Percentiles rank a stretch among this genome's conserved stretches.
Evolutionary conservation across 2,329 filamentous ascomycete genomes (phyloP).

Genomic region (Calonectria ilicicola): DNA sequence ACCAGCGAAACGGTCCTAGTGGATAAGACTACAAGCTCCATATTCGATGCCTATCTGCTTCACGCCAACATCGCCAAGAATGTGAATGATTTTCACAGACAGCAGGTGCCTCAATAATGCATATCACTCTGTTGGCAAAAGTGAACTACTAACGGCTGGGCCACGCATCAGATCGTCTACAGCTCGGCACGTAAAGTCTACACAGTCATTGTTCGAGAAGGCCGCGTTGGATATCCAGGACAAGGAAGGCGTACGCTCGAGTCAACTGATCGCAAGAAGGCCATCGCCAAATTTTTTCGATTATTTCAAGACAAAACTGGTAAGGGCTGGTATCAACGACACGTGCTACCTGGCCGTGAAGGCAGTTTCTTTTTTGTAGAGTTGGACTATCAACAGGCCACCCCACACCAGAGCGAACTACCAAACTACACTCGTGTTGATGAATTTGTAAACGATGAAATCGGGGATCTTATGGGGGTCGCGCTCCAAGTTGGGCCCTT

Average conservation of each 20-base stretch:
- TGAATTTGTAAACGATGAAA: not conserved
- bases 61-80: not conserved
- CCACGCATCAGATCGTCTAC: not conserved
- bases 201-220: not conserved
- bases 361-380: not conserved
- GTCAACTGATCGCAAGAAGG: not conserved
- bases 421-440: not conserved
- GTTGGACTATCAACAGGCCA: not conserved
- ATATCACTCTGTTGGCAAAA: accelerated
- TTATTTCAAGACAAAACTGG: not conserved
- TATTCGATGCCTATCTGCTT: not conserved
- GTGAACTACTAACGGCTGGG: not conserved
- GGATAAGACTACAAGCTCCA: not conserved
- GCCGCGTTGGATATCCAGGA: not conserved
- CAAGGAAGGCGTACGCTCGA: not conserved
- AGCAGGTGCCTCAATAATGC: not conserved
- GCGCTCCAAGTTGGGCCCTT: not conserved
- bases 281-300: not conserved
- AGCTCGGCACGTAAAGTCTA: not conserved
- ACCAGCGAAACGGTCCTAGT: not conserved
- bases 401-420: not conserved
- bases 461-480: not conserved
- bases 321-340: not conserved
- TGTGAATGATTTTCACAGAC: not conserved
- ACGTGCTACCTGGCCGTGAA: not conserved